Evolutionary conservation across 2,329 filamentous ascomycete genomes (phyloP), one percentile per base, ranked within the genome.

Genomic region (Cylindrodendrum hubeiense): DNA sequence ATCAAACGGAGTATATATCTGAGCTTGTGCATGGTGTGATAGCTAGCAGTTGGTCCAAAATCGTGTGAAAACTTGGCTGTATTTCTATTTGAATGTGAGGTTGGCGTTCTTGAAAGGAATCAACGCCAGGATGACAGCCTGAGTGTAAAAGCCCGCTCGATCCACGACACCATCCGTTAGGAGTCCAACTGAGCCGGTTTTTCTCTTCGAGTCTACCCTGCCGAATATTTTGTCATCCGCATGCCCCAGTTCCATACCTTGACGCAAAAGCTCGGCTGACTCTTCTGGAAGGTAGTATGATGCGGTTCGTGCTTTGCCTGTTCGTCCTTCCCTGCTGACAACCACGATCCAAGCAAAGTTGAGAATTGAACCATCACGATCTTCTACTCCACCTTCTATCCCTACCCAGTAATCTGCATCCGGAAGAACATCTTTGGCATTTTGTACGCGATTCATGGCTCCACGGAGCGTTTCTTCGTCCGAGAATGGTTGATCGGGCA

Each of bases 331-430:
- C 6, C 64, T 67, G 10, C 68, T 67, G 6, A 75, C 67, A 2
- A 83, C 70, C 2, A 78, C 79, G 10, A 83, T 73, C 81, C 81
- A 83, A 2, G 81, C 81, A 70, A 83, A 83, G 10, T 77, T 78
- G 59, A 76, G 72, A 24, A 82, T 70, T 9, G 73, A 67, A 13
- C 66, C 62, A 8, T 64, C 63, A n/a, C 67, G 66, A 10, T 70
- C 68, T 37, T 81, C 78, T 4, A 82, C 74, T 3, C 81, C 81
- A 21, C 81, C 81, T 66, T 83, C 81, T 19, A 82, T 75, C 5
- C 81, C 81, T 34, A 83, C 70, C 78, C 79, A 82, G 66, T 74
- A 83, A 47, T 81, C 76, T 1, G 78, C 80, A 22, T 76, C 67
- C 2, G 77, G 76, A 21, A 73, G 68, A 43, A 65, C 57, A 8